phyloP scores from a whole-genome alignment of 176 grass and related monocot species.

The Pontederia paniculata region DNA sequence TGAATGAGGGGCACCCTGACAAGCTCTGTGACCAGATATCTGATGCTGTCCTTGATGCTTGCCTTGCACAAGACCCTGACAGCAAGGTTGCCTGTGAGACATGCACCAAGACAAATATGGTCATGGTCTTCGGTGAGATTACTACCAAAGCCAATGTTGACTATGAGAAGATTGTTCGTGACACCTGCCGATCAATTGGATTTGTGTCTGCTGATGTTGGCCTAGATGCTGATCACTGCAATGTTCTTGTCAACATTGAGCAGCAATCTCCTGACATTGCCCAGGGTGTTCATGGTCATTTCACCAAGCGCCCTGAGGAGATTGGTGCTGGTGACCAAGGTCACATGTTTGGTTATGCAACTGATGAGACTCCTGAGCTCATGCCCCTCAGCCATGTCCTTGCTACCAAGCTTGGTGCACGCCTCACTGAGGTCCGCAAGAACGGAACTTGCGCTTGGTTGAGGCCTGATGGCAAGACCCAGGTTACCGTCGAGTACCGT shows the following conservation, averaged over 20 bases:
- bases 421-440: conserved; percentile 45
- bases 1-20: too few relatives aligned
- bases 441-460: conserved; percentile 41
- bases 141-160: too few relatives aligned
- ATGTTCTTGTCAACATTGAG: conserved; percentile 47
- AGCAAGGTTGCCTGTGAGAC: too few relatives aligned
- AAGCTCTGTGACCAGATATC: too few relatives aligned
- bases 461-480: conserved; percentile 44
- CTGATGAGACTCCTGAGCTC: conserved; percentile 47
- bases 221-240: conserved; percentile 44
- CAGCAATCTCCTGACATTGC: conserved; percentile 50
- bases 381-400: conserved; percentile 57
- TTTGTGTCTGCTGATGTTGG: conserved; percentile 21
- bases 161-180: too few relatives aligned
- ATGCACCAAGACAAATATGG: too few relatives aligned
- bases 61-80: too few relatives aligned
- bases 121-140: too few relatives aligned
- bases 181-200: too few relatives aligned
- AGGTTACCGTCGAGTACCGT: conserved; percentile 46
- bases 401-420: conserved; percentile 41
- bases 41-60: too few relatives aligned
- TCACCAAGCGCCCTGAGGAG: conserved; percentile 52
- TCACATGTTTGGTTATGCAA: conserved; percentile 52
- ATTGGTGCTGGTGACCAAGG: conserved; percentile 52
- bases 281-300: conserved; percentile 42